Conservation (phyloP, 345 rosid species). For the Eucalyptus brandiana region DNA sequence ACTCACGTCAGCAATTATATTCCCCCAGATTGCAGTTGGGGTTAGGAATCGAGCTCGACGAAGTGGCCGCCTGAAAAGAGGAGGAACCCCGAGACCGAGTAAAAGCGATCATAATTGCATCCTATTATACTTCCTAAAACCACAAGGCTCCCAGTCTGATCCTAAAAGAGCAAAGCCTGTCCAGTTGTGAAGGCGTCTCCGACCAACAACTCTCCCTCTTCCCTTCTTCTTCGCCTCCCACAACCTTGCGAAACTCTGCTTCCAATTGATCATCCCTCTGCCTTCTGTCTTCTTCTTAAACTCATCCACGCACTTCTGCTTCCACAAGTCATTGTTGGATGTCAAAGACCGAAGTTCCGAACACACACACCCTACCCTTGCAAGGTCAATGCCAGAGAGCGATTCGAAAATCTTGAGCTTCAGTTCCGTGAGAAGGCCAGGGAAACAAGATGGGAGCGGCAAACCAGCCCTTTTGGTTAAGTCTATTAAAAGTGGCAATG, state of each 20-base stretch:
- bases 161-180: not conserved
- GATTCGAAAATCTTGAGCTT: not conserved
- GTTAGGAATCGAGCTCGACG: not conserved
- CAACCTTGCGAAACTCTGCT: not conserved
- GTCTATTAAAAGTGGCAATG: not conserved
- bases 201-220: not conserved
- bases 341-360: not conserved
- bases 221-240: not conserved
- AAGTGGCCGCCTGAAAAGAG: not conserved
- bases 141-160: not conserved
- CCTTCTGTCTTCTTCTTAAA: not conserved
- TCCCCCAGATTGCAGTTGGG: not conserved
- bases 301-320: not conserved
- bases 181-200: not conserved
- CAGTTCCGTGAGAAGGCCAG: not conserved
- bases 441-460: not conserved
- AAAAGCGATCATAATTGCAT: not conserved
- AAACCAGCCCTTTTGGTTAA: not conserved
- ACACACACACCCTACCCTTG: not conserved
- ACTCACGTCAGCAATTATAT: not conserved
- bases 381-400: not conserved
- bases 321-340: not conserved
- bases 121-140: not conserved
- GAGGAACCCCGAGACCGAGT: not conserved
- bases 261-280: not conserved